Percentiles rank a stretch among this genome's conserved stretches.
Conservation (phyloP, 1,139 yeast species). For the Sugiyamaella castrensis region DNA sequence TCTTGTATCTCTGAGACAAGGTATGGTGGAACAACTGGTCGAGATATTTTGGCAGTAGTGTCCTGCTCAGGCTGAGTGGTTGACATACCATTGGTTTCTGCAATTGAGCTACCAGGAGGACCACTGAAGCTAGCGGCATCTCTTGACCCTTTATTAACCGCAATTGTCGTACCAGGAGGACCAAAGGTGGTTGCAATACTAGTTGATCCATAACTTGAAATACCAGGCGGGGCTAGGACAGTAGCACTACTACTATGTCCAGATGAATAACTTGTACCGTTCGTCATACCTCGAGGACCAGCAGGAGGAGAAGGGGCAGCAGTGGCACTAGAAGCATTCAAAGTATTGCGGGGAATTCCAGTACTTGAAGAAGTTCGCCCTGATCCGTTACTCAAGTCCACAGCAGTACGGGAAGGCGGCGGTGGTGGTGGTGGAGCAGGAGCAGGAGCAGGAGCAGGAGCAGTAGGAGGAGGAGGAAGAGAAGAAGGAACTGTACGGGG, state of each 20-base stretch:
- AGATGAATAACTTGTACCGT: no score
- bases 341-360: no score
- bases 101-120: no score
- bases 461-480: background rate
- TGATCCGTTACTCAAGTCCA: no score
- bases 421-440: background rate
- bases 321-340: background rate
- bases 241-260: no score
- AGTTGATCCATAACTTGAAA: no score
- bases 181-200: background rate
- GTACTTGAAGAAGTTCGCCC: no score
- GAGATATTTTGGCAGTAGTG: background rate
- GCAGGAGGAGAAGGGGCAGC: background rate
- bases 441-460: slow-evolving; percentile 2
- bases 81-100: no score
- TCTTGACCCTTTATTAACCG: background rate
- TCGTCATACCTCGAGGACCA: background rate
- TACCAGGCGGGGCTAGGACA: no score
- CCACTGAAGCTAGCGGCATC: no score
- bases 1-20: slow-evolving; percentile 6
- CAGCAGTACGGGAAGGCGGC: background rate
- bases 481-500: background rate
- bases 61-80: background rate
- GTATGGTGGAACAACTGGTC: slow-evolving; percentile 1
- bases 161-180: background rate